Base-by-base conservation (phyloP, 805 yeast genomes). In the Saturnispora silvae region DNA sequence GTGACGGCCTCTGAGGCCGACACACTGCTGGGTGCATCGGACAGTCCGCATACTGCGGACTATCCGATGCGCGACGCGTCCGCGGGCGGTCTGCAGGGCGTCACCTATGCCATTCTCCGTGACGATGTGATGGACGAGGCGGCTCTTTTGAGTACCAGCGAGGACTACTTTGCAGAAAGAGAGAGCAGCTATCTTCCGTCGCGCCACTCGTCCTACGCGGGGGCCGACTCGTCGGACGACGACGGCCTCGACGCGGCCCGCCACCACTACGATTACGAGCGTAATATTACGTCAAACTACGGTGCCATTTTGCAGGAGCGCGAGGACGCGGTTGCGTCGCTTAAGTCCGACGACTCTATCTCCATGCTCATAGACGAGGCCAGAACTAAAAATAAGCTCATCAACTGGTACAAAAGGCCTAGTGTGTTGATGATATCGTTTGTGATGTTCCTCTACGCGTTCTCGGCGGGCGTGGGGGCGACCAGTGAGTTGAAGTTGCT, bases 351-450 rank as follows among this genome's bases (percentile, higher is more conserved):
- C 16, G 31, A 22, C 4, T 38, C 41, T 37, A 44, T 41, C 22
- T 42, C 45, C 3, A 15, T 29, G 7, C 28, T 44, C 13, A n/a
- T 44, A 18, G 15, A 37, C 10, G 42, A 44, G 26, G 47, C 43
- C 31, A 28, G 47, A 22, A 38, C 41, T 8, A 16, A 32, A 4
- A 30, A 41, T 28, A 22, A 17, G 7, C 19, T 31, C 4, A 15
- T 71, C 20, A 62, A 63, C 15, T 77, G 83, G 81, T 56, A 67
- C 37, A 60, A 60, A 20, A 60, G 79, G 30, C 87, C 87, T 0
- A 67, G 79, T 3, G 56, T 75, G 7, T 45, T 57, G n/a, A 61
- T 72, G 57, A 50, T 78, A 10, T 2, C 52, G 65, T 1, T 31
- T 68, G 39, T 36, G 8, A 25, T 36, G 2, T 63, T 73, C 27